Conservation (phyloP, 2,329 filamentous ascomycete species). For the Bipolaris victoriae region DNA sequence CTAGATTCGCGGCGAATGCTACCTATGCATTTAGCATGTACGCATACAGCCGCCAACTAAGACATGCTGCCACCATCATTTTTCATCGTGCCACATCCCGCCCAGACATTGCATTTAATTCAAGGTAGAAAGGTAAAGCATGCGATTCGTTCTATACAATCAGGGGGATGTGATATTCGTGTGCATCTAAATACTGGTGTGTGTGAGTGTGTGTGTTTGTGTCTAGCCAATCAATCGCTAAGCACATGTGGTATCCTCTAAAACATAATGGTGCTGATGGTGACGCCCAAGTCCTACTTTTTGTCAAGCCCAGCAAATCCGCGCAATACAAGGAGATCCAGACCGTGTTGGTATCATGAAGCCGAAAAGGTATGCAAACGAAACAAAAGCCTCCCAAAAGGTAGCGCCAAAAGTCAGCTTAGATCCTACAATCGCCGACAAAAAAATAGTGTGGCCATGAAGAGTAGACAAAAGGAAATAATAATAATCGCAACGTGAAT, state of each 20-base stretch:
- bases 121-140: conserved; percentile 1
- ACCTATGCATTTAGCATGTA: neutral
- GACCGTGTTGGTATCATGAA: conserved; percentile 31
- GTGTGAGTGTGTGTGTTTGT: conserved; percentile 23
- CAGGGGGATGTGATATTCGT: conserved; percentile 27
- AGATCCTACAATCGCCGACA: conserved; percentile 19
- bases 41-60: neutral
- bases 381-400: conserved; percentile 16
- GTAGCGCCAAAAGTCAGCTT: conserved; percentile 9
- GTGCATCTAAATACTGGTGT: conserved; percentile 25
- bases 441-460: conserved; percentile 20
- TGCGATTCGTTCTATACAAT: conserved; percentile 7
- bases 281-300: conserved; percentile 23
- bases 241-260: conserved; percentile 27
- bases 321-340: conserved; percentile 14
- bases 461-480: conserved; percentile 16
- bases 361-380: conserved; percentile 12
- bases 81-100: neutral
- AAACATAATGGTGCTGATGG: conserved; percentile 16
- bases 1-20: conserved; percentile 1
- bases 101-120: neutral
- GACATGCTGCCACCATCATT: neutral
- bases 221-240: conserved; percentile 24
- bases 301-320: conserved; percentile 23
- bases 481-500: conserved; percentile 9